Base-by-base conservation (phyloP, 1,284 basidiomycete genomes). In the Marasmius fiardii region DNA sequence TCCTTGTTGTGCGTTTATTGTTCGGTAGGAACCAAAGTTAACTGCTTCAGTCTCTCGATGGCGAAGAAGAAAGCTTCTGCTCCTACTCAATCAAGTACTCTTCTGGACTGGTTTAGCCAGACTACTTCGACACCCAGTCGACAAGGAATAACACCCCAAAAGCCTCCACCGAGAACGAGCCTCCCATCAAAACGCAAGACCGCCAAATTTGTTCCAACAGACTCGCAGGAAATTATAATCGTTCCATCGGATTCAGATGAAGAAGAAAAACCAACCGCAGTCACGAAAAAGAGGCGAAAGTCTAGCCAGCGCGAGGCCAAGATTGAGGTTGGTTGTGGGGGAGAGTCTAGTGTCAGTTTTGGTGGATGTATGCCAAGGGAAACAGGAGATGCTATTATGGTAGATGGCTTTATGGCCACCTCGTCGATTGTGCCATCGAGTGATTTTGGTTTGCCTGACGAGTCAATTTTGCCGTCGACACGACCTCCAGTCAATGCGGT, bases 231-330 rank as follows among this genome's bases (percentile, higher is more conserved):
- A 37, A 66, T 82, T 55, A 82, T 86, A 50, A 68, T 85, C 59
- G 80, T 87, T 55, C 82, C 86, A 63, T 83, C 83, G 26, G 81
- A 82, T 61, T 72, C 70, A 28, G 83, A 77, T 18, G 76, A 75
- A 53, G 56, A 61, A 14, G 61, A 58, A 26, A 58, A 56, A 20
- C 28, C 52, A 41, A 23, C 10, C 20, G n/a, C 24, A 5, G 31
- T 28, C 20, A 26, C 34, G 35, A 56, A 54, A 21, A 65, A 63
- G 52, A 64, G 64, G 49, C 58, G 63, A 20, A 61, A 51, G 44
- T 41, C 39, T 8, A 41, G n/a, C n/a, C n/a, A 41, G 20, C 7
- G 16, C 39, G 35, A 5, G 35, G 39, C 28, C 10, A 4, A 4
- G 28, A 10, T 31, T 31, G 28, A 31, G 28, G 4, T 10, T 10